These are phyloP conservation scores for Gonium pectorale DNA, from an alignment of 139 green algal species.

Conservation along the genomic window DNA sequence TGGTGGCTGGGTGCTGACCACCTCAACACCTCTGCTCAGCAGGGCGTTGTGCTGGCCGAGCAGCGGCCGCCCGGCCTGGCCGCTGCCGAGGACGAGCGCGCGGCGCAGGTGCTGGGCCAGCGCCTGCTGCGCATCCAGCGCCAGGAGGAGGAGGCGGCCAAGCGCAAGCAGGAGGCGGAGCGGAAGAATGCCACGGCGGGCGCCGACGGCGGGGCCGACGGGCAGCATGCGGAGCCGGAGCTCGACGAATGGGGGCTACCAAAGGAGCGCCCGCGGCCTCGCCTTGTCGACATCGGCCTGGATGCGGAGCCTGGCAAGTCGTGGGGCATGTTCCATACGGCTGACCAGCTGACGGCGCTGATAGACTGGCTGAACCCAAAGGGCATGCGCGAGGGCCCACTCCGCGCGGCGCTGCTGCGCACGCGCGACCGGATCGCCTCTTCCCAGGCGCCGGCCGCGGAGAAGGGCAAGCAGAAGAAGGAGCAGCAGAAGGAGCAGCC, in stretches of 20 bases:
- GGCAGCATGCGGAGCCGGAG: not conserved
- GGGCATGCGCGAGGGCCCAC: slow-evolving; percentile 50
- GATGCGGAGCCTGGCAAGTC: not conserved
- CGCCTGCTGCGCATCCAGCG: too few species aligned
- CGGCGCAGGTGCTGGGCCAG: slow-evolving; percentile 6
- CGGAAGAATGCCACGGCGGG: not conserved
- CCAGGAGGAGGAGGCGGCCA: not conserved
- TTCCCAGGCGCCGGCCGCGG: not conserved
- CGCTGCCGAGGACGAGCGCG: slow-evolving; percentile 5
- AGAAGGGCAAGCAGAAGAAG: not conserved
- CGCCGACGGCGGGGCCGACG: not conserved
- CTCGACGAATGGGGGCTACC: slow-evolving; percentile 28
- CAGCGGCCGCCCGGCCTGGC: not conserved
- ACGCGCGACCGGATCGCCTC: slow-evolving; percentile 44
- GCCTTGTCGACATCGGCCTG: not conserved
- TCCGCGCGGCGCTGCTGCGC: slow-evolving; percentile 48
- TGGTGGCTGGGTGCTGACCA: slow-evolving; percentile 42
- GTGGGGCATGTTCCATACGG: slow-evolving; percentile 21
- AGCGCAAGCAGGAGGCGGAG: not conserved
- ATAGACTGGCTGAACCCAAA: slow-evolving; percentile 28
- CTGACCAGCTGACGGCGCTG: not conserved
- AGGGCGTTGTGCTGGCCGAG: slow-evolving; percentile 30
- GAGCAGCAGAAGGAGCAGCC: not conserved
- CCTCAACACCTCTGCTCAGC: not conserved
- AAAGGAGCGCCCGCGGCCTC: slow-evolving; percentile 2